Base-by-base conservation (phyloP, 139 green algal genomes). In the Monoraphidium neglectum region DNA sequence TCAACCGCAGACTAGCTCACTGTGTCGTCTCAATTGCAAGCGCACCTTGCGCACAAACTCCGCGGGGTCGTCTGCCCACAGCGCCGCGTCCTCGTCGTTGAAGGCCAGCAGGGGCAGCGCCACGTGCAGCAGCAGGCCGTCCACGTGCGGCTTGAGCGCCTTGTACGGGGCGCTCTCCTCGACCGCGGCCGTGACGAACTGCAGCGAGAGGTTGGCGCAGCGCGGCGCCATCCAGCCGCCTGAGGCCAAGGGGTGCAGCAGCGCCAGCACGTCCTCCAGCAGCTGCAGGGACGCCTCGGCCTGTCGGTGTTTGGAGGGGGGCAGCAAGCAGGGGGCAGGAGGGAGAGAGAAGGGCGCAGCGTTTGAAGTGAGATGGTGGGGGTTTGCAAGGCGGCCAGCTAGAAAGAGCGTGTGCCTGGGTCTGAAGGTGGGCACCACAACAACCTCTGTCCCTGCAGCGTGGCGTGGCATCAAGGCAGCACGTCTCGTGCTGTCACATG, bases 21-120 rank as follows among this genome's bases (percentile, higher is more conserved):
- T n/a, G n/a, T n/a, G n/a, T n/a, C n/a, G n/a, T n/a, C n/a, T n/a
- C n/a, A n/a, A n/a, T n/a, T n/a, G n/a, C n/a, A n/a, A n/a, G n/a
- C 78, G 0, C 74, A 92, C 92, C 86, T 98, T 98, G 59, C 96
- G 77, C 12, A 99, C 93, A 84, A 97, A 99, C 85, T 99, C 96
- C 54, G 97, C 89, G 8, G 96, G 96, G 90, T 99, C 95, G 15
- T 98, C 92, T 47, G 79, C 61, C 94, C 96, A 98, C 65, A 99
- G 90, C 83, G 92, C 77, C 2, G 78, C 84, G 77, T 99, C 96
- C 59, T 93, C 86, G 16, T 97, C 90, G 78, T 90, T 85, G 79
- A 98, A 99, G 76, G 91, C 97, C 75, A 97, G 79, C 38, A 97
- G 78, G 21, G 94, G 96, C 79, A 99, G 96, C 6, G 93, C 86